Conservation (phyloP, 2,329 filamentous ascomycete species). For the Ceratocystiopsis sp. region DNA sequence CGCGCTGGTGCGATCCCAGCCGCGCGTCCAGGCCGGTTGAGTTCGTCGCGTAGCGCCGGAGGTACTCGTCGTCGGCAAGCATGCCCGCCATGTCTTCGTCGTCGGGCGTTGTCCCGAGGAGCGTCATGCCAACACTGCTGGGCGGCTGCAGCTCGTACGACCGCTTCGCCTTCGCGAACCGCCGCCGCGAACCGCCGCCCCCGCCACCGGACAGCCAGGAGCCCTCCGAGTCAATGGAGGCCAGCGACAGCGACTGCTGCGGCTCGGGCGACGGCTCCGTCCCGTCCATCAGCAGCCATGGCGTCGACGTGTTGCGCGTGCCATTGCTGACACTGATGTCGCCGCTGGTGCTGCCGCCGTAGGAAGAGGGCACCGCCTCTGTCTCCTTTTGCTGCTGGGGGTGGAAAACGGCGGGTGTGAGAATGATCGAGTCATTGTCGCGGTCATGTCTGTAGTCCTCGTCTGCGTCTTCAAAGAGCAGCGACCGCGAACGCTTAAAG, state of each 20-base stretch:
- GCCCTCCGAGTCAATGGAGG: conserved; percentile 86
- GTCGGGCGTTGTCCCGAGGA: conserved; percentile 14
- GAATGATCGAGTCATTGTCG: conserved; percentile 11
- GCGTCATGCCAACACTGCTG: neutral
- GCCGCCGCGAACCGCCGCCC: conserved; percentile 21
- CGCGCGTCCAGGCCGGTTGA: conserved; percentile 6
- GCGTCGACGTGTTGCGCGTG: conserved; percentile 28
- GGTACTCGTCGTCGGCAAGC: conserved; percentile 54
- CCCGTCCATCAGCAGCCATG: conserved; percentile 20
- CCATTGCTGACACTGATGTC: conserved; percentile 12
- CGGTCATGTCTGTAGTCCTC: conserved; percentile 1
- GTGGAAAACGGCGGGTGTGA: conserved; percentile 1
- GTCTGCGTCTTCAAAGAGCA: conserved; percentile 5
- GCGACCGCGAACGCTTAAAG: too few species aligned
- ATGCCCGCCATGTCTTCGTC: conserved; percentile 47
- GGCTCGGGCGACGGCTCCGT: conserved; percentile 35
- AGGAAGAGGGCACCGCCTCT: neutral
- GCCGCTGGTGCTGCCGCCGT: conserved; percentile 2
- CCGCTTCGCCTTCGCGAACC: conserved; percentile 23
- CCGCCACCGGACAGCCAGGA: conserved; percentile 81
- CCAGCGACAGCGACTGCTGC: conserved; percentile 70
- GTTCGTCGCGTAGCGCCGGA: conserved; percentile 33
- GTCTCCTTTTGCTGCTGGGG: conserved; percentile 13
- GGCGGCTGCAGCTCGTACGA: conserved; percentile 17
- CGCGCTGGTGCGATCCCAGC: conserved; percentile 15